These are phyloP conservation scores for Scheffersomyces cryptocercus DNA, from an alignment of 1,139 yeast species.

Conservation along the genomic window DNA sequence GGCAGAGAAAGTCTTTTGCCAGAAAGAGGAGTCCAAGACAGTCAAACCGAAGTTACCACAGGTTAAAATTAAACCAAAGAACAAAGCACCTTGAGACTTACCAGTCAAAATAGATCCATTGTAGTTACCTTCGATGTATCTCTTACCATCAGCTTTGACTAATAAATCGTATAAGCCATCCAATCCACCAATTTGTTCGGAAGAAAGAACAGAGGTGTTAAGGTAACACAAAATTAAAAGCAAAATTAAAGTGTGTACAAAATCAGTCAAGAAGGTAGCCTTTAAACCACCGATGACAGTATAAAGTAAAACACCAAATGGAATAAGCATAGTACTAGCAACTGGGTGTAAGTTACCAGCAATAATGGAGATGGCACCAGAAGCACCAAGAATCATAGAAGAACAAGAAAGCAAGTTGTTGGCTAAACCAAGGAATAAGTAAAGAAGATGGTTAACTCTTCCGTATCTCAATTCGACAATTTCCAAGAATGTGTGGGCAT, in stretches of 20 bases:
- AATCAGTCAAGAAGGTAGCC: constrained; percentile 42
- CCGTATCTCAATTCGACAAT: constrained; percentile 34
- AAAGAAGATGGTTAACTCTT: constrained; percentile 28
- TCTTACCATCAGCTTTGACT: constrained; percentile 12
- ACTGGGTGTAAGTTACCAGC: constrained; percentile 34
- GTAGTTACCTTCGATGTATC: constrained; percentile 32
- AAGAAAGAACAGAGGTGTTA: constrained; percentile 25
- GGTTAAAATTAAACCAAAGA: constrained; percentile 30
- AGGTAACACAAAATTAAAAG: constrained; percentile 29
- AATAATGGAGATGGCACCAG: constrained; percentile 35
- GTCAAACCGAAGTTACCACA: constrained; percentile 32
- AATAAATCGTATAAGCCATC: constrained; percentile 28
- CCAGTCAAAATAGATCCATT: constrained; percentile 36
- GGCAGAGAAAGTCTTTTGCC: constrained; percentile 39
- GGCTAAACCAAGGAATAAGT: constrained; percentile 30
- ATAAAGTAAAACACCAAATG: constrained; percentile 38
- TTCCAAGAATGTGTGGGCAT: constrained; percentile 31
- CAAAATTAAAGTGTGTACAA: constrained; percentile 35
- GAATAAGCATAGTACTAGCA: constrained; percentile 34
- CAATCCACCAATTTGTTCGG: constrained; percentile 30
- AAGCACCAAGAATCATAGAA: constrained; percentile 39
- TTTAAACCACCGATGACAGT: constrained; percentile 44
- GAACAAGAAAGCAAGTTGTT: constrained; percentile 35
- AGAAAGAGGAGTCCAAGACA: constrained; percentile 32
- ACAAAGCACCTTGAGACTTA: constrained; percentile 31